Conservation (phyloP, 805 yeast species). For the Yarrowia sp. region DNA sequence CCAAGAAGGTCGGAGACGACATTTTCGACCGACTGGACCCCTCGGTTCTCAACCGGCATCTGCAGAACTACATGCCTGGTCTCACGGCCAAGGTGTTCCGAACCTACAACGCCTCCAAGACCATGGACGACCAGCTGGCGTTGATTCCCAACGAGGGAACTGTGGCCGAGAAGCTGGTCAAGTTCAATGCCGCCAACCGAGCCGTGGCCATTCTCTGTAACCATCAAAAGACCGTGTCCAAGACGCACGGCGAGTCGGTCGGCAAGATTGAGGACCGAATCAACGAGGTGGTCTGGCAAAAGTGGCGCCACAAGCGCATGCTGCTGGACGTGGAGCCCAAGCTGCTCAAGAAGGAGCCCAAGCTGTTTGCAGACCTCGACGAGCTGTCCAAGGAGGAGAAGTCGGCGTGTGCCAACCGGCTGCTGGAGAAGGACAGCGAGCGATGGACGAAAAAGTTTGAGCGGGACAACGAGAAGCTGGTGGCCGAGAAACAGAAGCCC, state of each 20-base stretch:
- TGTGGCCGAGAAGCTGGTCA: conserved; percentile 83
- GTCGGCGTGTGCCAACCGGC: conserved; percentile 60
- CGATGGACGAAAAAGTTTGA: conserved; percentile 68
- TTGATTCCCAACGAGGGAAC: conserved; percentile 85
- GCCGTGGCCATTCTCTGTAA: conserved; percentile 95
- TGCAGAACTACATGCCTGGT: conserved; percentile 90
- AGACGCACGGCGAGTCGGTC: conserved; percentile 81
- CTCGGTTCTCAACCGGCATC: conserved; percentile 77
- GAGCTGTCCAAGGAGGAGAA: conserved; percentile 72
- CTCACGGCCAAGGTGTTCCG: conserved; percentile 96
- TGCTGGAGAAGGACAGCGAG: conserved; percentile 71
- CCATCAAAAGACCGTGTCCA: conserved; percentile 92
- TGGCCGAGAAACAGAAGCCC: conserved; percentile 61
- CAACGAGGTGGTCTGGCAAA: conserved; percentile 85
- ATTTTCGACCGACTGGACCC: conserved; percentile 92
- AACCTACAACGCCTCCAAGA: conserved; percentile 94
- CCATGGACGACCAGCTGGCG: conserved; percentile 95
- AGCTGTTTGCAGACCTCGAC: conserved; percentile 70
- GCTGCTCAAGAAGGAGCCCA: conserved; percentile 57
- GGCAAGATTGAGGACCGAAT: conserved; percentile 79
- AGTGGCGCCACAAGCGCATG: conserved; percentile 73
- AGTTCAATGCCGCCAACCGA: conserved; percentile 92
- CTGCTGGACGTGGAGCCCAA: conserved; percentile 68
- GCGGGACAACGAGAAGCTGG: conserved; percentile 78
- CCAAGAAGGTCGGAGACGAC: conserved; percentile 91